phyloP scores from a whole-genome alignment of 2,329 filamentous ascomycete species.

The Aspergillus sp. region DNA sequence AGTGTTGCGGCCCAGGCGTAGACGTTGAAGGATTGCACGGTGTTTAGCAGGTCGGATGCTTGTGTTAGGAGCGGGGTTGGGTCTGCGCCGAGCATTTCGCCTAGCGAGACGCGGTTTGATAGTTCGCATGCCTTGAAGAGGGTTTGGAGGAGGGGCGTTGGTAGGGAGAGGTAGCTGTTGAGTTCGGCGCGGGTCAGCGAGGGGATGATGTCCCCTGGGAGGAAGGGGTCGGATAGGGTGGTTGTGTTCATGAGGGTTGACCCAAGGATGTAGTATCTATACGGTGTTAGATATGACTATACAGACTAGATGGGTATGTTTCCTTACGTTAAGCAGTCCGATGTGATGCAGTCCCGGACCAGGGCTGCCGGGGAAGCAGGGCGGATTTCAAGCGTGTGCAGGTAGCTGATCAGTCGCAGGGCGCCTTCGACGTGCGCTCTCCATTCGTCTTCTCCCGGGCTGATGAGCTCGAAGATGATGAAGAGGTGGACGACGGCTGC shows the following conservation, averaged over 20 bases:
- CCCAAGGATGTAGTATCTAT: neutral
- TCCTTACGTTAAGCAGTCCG: constrained; percentile 1
- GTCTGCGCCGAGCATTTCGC: neutral
- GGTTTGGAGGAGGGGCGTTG: neutral
- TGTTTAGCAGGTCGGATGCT: neutral
- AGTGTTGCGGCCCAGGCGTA: neutral
- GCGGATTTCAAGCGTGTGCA: neutral
- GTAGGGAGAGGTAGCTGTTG: constrained; percentile 5
- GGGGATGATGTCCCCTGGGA: neutral
- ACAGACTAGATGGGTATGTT: neutral
- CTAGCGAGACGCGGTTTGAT: neutral
- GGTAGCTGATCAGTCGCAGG: neutral
- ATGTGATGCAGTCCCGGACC: neutral
- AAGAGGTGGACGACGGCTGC: constrained; percentile 2
- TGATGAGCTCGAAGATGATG: constrained; percentile 8
- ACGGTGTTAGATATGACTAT: neutral
- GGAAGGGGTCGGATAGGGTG: neutral
- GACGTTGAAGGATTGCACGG: neutral
- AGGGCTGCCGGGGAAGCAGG: neutral
- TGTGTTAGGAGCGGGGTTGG: neutral
- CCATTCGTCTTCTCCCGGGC: constrained; percentile 1
- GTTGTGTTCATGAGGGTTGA: neutral
- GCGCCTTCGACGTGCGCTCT: constrained; percentile 3
- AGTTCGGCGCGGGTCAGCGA: constrained; percentile 1
- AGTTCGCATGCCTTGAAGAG: constrained; percentile 9